Evolutionary conservation across 257 asterid genomes (phyloP).

Genomic region (Solanum virginianum): DNA sequence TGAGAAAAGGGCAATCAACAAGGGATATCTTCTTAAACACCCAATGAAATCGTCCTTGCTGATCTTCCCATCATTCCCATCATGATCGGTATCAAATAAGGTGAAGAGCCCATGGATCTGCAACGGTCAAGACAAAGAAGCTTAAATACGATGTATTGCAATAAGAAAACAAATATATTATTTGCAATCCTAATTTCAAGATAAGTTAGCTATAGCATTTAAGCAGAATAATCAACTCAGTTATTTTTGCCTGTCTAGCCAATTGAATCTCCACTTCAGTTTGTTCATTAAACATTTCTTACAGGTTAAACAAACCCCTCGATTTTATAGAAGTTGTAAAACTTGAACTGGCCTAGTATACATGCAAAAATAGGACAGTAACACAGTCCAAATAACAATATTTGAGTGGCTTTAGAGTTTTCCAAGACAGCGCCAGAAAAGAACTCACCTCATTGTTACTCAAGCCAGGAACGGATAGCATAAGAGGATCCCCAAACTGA

Average conservation of each 20-base stretch:
- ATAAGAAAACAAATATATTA: not conserved
- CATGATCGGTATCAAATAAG: constrained; percentile 52
- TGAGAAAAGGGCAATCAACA: constrained; percentile 63
- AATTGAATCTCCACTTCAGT: not conserved
- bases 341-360: not conserved
- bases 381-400: not conserved
- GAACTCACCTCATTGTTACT: constrained; percentile 56
- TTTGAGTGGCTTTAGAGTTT: not conserved
- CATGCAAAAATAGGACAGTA: not conserved
- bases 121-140: not conserved
- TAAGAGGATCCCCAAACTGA: constrained; percentile 59
- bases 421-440: not conserved
- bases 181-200: not conserved
- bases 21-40: constrained; percentile 54
- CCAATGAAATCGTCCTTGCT: constrained; percentile 49
- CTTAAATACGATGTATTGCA: not conserved
- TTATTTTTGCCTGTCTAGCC: not conserved
- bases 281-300: not conserved
- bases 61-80: constrained; percentile 61
- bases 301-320: not conserved
- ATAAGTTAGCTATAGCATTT: not conserved
- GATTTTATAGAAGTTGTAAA: not conserved
- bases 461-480: constrained; percentile 40
- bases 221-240: not conserved
- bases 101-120: constrained; percentile 55